Percentiles rank a stretch among this genome's conserved stretches.
Evolutionary conservation across 1,284 basidiomycete species (phyloP).

Genomic region (Sanguinoderma infundibulare): DNA sequence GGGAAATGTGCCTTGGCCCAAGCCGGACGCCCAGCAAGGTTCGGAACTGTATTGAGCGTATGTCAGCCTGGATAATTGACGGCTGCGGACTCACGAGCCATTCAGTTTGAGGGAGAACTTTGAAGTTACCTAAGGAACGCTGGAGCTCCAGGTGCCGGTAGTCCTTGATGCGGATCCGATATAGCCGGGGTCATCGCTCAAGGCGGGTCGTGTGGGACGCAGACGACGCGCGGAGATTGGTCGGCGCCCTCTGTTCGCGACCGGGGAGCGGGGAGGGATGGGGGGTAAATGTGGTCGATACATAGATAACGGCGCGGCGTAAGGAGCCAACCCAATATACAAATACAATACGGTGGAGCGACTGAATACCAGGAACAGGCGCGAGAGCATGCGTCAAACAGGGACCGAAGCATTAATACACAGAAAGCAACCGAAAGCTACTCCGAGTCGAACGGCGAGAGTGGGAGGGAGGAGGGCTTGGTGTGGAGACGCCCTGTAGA

Average conservation of each 20-base stretch:
- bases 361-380: conserved; percentile 17
- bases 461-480: not conserved
- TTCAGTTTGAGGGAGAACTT: not conserved
- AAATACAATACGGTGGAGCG: conserved; percentile 5
- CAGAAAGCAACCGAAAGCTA: conserved; percentile 23
- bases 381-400: conserved; percentile 15
- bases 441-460: not conserved
- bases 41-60: not conserved
- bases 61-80: not conserved
- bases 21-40: not conserved
- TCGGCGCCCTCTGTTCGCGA: too few relatives aligned
- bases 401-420: conserved; percentile 14
- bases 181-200: too few relatives aligned
- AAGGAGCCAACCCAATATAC: not conserved
- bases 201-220: too few relatives aligned
- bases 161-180: not conserved
- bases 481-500: conserved; percentile 4
- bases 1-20: too few relatives aligned
- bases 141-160: not conserved
- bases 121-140: not conserved
- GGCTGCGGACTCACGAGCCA: not conserved
- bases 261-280: too few relatives aligned
- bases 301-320: not conserved
- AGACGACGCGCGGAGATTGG: too few relatives aligned
- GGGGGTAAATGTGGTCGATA: not conserved